phyloP scores from a whole-genome alignment of 257 asterid species.

The Solanum chilense region DNA sequence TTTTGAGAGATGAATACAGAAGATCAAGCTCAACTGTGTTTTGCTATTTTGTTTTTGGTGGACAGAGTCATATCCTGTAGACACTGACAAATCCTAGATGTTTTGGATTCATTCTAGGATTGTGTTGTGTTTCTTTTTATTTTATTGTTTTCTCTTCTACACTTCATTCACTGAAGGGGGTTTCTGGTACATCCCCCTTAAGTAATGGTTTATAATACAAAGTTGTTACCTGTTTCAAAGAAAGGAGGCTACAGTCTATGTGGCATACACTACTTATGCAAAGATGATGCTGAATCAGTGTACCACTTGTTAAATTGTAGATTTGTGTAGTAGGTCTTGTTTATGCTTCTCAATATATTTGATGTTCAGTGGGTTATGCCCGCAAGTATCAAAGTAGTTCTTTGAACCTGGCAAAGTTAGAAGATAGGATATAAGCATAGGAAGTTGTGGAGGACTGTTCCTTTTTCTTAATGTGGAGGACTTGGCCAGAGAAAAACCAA shows the following conservation, averaged over 20 bases:
- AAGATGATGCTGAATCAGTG: not conserved
- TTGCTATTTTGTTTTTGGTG: not conserved
- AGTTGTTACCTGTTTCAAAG: not conserved
- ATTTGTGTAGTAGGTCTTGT: not conserved
- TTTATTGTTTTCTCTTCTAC: not conserved
- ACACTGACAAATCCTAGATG: not conserved
- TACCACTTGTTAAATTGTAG: not conserved
- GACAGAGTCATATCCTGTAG: not conserved
- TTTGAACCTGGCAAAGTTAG: not conserved
- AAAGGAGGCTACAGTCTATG: not conserved
- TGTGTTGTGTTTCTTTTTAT: not conserved
- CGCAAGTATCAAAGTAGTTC: not conserved
- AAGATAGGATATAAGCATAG: not conserved
- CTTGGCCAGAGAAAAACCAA: not conserved
- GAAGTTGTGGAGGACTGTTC: not conserved
- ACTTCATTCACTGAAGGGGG: not conserved
- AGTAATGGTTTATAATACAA: not conserved
- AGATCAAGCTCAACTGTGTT: not conserved
- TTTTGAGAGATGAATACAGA: not conserved
- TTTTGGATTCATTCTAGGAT: not conserved
- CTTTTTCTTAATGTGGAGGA: not conserved
- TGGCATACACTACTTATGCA: not conserved
- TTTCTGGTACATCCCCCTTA: not conserved
- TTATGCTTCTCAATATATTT: not conserved
- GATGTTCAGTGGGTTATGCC: not conserved